Evolutionary conservation across 768 basidiomycete species (phyloP).

Genomic region (Pilatotrama ljubarskyi): DNA sequence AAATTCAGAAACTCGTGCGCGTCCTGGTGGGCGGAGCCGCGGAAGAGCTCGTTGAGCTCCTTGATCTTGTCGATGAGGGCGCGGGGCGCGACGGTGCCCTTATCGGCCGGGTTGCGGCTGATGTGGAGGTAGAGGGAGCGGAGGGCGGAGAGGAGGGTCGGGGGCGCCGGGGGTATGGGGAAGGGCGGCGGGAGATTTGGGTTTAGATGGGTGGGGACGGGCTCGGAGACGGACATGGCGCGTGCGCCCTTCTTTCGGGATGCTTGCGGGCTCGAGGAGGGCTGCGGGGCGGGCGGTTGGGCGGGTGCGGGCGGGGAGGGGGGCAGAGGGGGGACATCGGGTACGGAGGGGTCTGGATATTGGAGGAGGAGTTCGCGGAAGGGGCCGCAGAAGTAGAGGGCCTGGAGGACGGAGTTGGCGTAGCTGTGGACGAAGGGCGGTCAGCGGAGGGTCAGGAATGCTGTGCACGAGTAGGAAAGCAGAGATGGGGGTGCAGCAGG

Average conservation of each 20-base stretch:
- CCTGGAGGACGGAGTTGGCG: slow-evolving; percentile 97
- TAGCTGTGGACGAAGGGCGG: slow-evolving; percentile 56
- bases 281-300: slow-evolving; percentile 34
- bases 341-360: slow-evolving; percentile 51
- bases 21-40: slow-evolving; percentile 93
- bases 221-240: slow-evolving; percentile 41
- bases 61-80: slow-evolving; percentile 94
- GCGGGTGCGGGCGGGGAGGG: slow-evolving; percentile 25
- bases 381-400: slow-evolving; percentile 92
- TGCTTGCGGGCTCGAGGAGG: slow-evolving; percentile 32
- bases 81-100: slow-evolving; percentile 86
- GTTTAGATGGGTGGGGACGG: slow-evolving; percentile 18
- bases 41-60: slow-evolving; percentile 88
- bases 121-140: slow-evolving; percentile 89
- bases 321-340: slow-evolving; percentile 36
- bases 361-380: slow-evolving; percentile 91
- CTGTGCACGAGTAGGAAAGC: background rate
- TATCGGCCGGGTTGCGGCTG: slow-evolving; percentile 71
- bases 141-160: slow-evolving; percentile 87
- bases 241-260: slow-evolving; percentile 61
- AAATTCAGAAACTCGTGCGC: slow-evolving; percentile 98
- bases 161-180: slow-evolving; percentile 58
- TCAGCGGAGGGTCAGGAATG: background rate
- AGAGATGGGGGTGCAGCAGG: too few relatives aligned
- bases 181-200: slow-evolving; percentile 34